phyloP scores from a whole-genome alignment of 1,284 basidiomycete genomes.

The Coniophora puteana region DNA sequence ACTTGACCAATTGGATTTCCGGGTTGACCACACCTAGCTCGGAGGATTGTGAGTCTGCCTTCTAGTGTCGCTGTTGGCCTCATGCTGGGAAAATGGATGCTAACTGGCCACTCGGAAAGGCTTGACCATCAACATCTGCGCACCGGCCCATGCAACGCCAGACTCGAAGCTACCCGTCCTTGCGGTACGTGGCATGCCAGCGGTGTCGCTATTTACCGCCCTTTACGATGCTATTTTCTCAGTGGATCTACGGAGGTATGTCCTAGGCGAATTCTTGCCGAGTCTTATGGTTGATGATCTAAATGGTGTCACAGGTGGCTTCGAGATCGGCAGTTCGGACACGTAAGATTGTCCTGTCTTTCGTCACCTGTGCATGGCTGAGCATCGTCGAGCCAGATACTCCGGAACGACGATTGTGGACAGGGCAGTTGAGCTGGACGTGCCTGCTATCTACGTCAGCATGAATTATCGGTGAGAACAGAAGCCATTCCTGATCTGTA shows the following conservation, averaged over 20 bases:
- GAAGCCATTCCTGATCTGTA: no score
- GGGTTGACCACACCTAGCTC: background rate
- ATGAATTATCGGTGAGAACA: conserved; percentile 50
- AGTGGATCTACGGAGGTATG: conserved; percentile 57
- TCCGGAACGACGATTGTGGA: conserved; percentile 43
- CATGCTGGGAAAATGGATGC: background rate
- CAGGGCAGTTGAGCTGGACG: conserved; percentile 41
- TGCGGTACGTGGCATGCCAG: conserved; percentile 34
- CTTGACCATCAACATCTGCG: conserved; percentile 54
- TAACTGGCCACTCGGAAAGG: conserved; percentile 29
- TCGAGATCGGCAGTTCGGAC: conserved; percentile 35
- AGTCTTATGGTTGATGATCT: background rate
- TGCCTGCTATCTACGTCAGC: conserved; percentile 51
- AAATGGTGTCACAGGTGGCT: conserved; percentile 39
- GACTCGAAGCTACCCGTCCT: conserved; percentile 50
- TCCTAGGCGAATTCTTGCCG: conserved; percentile 5
- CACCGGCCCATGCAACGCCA: conserved; percentile 36
- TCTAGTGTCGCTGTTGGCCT: background rate
- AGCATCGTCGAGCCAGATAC: conserved; percentile 26
- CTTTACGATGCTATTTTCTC: no score
- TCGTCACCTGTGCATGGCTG: conserved; percentile 11
- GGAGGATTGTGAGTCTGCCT: conserved; percentile 2
- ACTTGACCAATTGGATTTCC: background rate
- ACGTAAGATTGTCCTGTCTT: conserved; percentile 23
- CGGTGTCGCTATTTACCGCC: no score